Base-by-base conservation (phyloP, 2,329 filamentous ascomycete genomes). In the Leptographium procerum region DNA sequence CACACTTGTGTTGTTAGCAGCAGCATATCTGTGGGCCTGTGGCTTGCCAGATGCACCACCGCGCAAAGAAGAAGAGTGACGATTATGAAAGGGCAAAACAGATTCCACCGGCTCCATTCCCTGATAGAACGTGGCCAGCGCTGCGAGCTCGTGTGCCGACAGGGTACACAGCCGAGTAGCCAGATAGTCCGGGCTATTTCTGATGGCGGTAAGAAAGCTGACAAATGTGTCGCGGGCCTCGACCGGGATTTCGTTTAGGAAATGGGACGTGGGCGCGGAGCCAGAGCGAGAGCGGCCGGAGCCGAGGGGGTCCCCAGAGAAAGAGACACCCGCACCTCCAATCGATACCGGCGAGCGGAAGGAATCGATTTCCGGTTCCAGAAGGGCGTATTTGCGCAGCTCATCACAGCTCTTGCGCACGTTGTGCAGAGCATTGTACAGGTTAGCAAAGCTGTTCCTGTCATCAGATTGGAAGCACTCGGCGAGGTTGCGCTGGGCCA, bases 131-230 rank as follows among this genome's bases (percentile, higher is more conserved):
- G 84, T 84, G 52, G 89, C 85, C 63, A 99, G 79, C 58, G 86
- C 81, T 64, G 86, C 82, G 57, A 96, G 79, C 71, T 97, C 91
- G 61, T 84, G 75, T 60, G 85, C 83, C 58, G 85, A 85, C 64
- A 99, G 77, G 66, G 82, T 84, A 69, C 84, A 85, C 63, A 99
- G 80, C 63, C 91, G 84, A 63, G 88, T 85, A 66, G 92, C 89
- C 70, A 99, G 72, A 72, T 95, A 97, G 66, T 91, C 85, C 43
- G 90, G 86, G 69, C 96, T 91, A 62, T 87, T 91, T 65, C 92
- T 85, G 62, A 96, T 81, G 71, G 89, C 83, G 54, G 83, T 86
- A 65, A 97, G 74, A 67, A 97, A 92, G 62, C 84, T 82, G 60
- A 96, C 70, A 60, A 96, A 83, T 50, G 86, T 83, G 61, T 89